A percentile compares a stretch with the other conserved stretches of the same genome.
These are phyloP conservation scores for Platanthera guangdongensis DNA, from an alignment of 106 monocot genomes.

Conservation along the genomic window DNA sequence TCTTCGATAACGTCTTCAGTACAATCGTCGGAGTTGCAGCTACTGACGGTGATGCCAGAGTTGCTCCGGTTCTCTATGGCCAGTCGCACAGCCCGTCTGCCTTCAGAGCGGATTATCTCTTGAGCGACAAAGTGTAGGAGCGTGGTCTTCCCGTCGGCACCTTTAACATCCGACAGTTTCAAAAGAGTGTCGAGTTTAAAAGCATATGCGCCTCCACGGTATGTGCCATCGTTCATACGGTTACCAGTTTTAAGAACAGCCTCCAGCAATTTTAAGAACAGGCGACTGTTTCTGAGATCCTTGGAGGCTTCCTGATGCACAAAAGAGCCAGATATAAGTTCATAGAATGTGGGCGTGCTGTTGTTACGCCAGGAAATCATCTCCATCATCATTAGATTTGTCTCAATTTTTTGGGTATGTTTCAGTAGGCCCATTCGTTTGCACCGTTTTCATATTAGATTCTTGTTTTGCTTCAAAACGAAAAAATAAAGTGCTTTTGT, in stretches of 20 bases:
- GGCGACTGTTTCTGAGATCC: conserved; percentile 36
- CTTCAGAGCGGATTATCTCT: conserved; percentile 53
- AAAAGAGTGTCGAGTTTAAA: conserved; percentile 62
- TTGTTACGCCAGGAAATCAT: neutral
- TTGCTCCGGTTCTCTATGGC: conserved; percentile 24
- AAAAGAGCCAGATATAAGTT: neutral
- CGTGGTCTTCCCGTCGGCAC: conserved; percentile 51
- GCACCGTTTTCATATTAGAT: too few relatives aligned
- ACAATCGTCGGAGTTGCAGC: conserved; percentile 27
- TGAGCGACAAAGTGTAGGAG: conserved; percentile 59
- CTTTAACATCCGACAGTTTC: conserved; percentile 58
- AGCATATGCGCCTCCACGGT: conserved; percentile 49
- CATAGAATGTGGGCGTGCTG: neutral
- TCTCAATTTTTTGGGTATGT: too few relatives aligned
- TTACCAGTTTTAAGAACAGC: conserved; percentile 65
- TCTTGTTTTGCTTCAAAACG: too few relatives aligned
- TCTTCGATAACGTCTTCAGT: conserved; percentile 20
- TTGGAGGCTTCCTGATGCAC: conserved; percentile 32
- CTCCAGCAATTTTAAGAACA: conserved; percentile 48
- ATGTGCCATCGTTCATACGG: conserved; percentile 63
- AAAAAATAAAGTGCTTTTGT: too few relatives aligned
- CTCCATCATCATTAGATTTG: too few relatives aligned
- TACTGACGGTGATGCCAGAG: conserved; percentile 21
- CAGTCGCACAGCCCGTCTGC: conserved; percentile 28
- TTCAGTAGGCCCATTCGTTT: too few relatives aligned